Base-by-base conservation (phyloP, 1,139 yeast species). In the Yamadazyma sp. region DNA sequence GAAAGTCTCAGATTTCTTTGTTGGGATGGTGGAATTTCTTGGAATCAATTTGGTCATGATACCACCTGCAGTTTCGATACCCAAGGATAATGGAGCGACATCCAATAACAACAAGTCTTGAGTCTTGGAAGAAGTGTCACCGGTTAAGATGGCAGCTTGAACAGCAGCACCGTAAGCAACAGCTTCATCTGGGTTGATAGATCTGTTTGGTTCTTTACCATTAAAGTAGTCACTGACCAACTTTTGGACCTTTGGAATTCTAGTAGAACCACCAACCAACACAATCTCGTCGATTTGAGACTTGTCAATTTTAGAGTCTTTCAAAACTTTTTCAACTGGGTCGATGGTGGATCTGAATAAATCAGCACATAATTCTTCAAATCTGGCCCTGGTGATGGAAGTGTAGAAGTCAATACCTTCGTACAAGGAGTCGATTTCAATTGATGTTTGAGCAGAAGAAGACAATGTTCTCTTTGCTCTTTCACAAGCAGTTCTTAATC, bases 31-130 rank as follows among this genome's bases (percentile, higher is more conserved):
- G 34, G 97, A 84, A 75, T 91, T 91, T 78, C 97, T 87, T 73
- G 89, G 87, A 61, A 91, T 91, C 70, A 91, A 81, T 66, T 88
- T 87, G 59, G 96, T 88, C 96, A 88, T 88, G 58, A 88, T 92
- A 70, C 96, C 96, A 69, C 96, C 96, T 49, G 95, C 86, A 54
- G 96, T 88, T 75, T 88, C 96, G 63, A 88, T 89, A 77, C 96
- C 96, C 55, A 88, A 70, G 47, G 96, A 87, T 64, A 88, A 80
- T 66, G 98, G 96, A 58, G 88, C 86, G 55, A 87, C 96, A 74
- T 88, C 97, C 61, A 88, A 79, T 60, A 88, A 74, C 57, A 88
- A 83, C 61, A 88, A 79, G 66, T 87, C 96, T 64, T 87, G 95
- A 41, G 78, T 81, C 62, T 64, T 64, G 42, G 89, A 80, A 44